These are phyloP conservation scores for Beauveria sp. DNA, from an alignment of 2,329 filamentous ascomycete genomes.

Conservation along the genomic window DNA sequence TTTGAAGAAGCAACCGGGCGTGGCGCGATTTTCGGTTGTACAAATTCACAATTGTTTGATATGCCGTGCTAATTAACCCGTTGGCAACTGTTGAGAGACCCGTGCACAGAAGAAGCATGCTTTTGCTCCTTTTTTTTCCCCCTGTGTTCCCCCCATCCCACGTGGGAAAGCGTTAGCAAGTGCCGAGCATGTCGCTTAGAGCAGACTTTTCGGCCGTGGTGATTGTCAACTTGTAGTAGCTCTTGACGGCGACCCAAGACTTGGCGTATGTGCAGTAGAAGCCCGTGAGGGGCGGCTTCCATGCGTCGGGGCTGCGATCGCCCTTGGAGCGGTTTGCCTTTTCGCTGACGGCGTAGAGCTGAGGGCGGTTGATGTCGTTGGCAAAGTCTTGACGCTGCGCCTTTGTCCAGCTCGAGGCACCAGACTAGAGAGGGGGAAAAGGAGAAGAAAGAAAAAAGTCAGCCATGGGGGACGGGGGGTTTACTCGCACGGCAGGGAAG, in stretches of 20 bases:
- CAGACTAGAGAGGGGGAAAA: slow-evolving; percentile 40
- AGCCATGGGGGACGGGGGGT: neutral
- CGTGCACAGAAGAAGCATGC: neutral
- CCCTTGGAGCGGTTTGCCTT: slow-evolving; percentile 67
- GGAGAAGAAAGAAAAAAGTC: neutral
- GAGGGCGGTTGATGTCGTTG: slow-evolving; percentile 68
- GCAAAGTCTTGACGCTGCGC: slow-evolving; percentile 60
- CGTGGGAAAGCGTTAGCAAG: slow-evolving; percentile 35
- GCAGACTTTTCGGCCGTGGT: slow-evolving; percentile 66
- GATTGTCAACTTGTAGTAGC: slow-evolving; percentile 59
- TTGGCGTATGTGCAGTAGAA: slow-evolving; percentile 75
- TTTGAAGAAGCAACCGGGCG: neutral
- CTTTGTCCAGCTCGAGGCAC: slow-evolving; percentile 65
- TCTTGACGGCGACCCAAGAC: slow-evolving; percentile 74
- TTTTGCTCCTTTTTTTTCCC: neutral
- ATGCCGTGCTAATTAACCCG: neutral
- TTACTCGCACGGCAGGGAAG: neutral
- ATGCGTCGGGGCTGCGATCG: slow-evolving; percentile 65
- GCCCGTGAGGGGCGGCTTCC: slow-evolving; percentile 61
- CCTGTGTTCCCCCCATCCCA: too few species aligned
- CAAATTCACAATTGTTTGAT: slow-evolving; percentile 11
- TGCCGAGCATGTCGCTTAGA: slow-evolving; percentile 55
- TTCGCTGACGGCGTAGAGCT: slow-evolving; percentile 73
- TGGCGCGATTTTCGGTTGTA: neutral
- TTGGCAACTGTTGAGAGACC: neutral